Evolutionary conservation across 2,329 filamentous ascomycete genomes (phyloP), one percentile per base, ranked within the genome.

Genomic region (Ophiocordyceps camponoti-leonardi): DNA sequence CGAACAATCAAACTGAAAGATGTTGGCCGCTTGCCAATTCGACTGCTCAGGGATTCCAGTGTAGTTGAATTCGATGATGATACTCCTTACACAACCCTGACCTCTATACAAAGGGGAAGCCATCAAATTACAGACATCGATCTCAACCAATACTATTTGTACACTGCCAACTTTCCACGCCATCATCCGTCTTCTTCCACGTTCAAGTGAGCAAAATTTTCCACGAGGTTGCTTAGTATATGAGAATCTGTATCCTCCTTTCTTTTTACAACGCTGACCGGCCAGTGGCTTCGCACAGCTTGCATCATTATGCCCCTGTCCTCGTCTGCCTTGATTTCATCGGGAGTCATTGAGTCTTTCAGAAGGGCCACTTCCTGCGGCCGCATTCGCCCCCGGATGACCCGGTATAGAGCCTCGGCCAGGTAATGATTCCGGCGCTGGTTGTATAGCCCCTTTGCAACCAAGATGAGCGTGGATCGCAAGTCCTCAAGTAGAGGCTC

Each of bases 371-470:
- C 40, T n/a, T 60, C 58, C n/a, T 54, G 45, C 0, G 49, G 48
- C 0, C 57, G 50, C 62, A 64, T 65, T 6, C 53, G 54, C 1
- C 59, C 60, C 3, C 56, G 51, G 14, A 64, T 50, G 1, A 64
- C 57, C 0, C 53, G 53, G 45, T 60, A 64, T 0, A 64, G 49
- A 0, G 56, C 56, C 35, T 59, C 51, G 0, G 56, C 58, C 6
- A 64, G 44, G 45, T 63, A 59, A 42, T 63, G 56, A 30, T 60
- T 63, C 10, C 46, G 56, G 1, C 59, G 57, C 42, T 64, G 62
- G 30, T 49, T 46, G 43, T 57, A 56, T 0, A 64, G 46, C 0
- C 62, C 62, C 31, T 61, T 57, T 1, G 56, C 58, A 11, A 57
- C 50, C 1, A 65, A 49, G n/a, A 65, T 49, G 1, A 65, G 54